phyloP scores from a whole-genome alignment of 2,329 filamentous ascomycete genomes.

The Taxawa tesnikishii region DNA sequence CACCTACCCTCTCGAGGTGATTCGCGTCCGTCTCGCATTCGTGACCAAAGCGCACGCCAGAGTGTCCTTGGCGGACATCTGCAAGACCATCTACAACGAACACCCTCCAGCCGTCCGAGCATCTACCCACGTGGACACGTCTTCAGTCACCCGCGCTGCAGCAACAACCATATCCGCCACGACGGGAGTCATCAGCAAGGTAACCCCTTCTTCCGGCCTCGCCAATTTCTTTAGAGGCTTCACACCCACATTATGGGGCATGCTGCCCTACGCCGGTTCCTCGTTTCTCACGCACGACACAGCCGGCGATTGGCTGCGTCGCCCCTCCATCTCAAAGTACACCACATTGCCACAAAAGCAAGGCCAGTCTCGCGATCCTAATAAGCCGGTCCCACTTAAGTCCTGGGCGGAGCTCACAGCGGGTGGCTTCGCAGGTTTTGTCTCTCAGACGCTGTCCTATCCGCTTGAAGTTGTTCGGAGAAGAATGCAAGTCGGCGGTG shows the following conservation, averaged over 20 bases:
- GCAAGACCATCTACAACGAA: constrained; percentile 78
- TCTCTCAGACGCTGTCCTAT: constrained; percentile 87
- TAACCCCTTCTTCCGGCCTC: constrained; percentile 55
- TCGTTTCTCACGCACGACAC: constrained; percentile 95
- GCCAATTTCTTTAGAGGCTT: constrained; percentile 95
- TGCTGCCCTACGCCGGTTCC: constrained; percentile 92
- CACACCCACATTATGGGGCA: constrained; percentile 76
- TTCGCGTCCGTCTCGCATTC: constrained; percentile 84
- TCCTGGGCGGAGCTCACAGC: constrained; percentile 79
- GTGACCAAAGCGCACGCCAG: constrained; percentile 70
- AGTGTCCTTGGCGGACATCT: constrained; percentile 63
- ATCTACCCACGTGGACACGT: constrained; percentile 11
- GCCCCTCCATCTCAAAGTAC: constrained; percentile 52
- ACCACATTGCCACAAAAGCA: constrained; percentile 54
- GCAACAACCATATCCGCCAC: constrained; percentile 32
- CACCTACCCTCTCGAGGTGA: constrained; percentile 89
- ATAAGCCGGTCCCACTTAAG: constrained; percentile 57
- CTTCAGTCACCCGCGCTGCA: constrained; percentile 15
- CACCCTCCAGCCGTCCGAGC: constrained; percentile 27
- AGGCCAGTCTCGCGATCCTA: constrained; percentile 24
- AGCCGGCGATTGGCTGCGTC: constrained; percentile 69
- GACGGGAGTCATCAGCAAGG: constrained; percentile 32
- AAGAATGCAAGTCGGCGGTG: constrained; percentile 92
- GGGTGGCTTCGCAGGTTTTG: constrained; percentile 74
- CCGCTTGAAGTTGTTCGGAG: constrained; percentile 85